phyloP scores from a whole-genome alignment of 352 stramenopile species.

The Globisporangium acanthophoron region DNA sequence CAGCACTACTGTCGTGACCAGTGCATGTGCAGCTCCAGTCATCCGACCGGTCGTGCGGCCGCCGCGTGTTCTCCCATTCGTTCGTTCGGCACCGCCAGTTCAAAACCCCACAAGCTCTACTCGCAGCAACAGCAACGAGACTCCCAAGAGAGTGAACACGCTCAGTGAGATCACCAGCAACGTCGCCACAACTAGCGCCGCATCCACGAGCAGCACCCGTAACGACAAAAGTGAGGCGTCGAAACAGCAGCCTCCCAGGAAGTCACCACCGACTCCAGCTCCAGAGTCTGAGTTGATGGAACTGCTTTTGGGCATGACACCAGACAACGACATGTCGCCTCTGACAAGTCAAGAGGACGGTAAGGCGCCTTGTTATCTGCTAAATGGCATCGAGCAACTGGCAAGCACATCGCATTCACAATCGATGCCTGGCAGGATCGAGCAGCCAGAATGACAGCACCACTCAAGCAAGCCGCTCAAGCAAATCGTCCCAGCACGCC shows the following conservation, averaged over 20 bases:
- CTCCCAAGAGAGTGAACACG: background rate
- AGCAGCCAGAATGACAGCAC: background rate
- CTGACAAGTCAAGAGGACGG: conserved; percentile 11
- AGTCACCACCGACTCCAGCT: background rate
- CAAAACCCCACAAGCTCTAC: background rate
- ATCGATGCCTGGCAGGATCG: background rate
- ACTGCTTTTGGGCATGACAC: background rate
- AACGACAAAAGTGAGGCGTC: background rate
- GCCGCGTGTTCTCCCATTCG: conserved; percentile 7
- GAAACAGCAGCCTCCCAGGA: background rate
- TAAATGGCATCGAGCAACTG: background rate
- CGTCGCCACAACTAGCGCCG: background rate
- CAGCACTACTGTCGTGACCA: background rate
- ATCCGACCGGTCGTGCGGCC: conserved; percentile 3
- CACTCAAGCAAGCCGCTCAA: background rate
- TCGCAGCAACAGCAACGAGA: background rate
- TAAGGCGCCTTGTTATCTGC: background rate
- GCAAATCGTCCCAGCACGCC: background rate
- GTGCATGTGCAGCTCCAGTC: background rate
- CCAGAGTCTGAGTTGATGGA: conserved; percentile 1
- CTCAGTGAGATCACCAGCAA: background rate
- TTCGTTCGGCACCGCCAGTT: background rate
- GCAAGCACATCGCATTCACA: background rate
- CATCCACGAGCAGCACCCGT: background rate
- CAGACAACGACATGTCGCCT: conserved; percentile 1